Evolutionary conservation across 2,329 filamentous ascomycete species (phyloP).

Genomic region (Uncinocarpus reesii): DNA sequence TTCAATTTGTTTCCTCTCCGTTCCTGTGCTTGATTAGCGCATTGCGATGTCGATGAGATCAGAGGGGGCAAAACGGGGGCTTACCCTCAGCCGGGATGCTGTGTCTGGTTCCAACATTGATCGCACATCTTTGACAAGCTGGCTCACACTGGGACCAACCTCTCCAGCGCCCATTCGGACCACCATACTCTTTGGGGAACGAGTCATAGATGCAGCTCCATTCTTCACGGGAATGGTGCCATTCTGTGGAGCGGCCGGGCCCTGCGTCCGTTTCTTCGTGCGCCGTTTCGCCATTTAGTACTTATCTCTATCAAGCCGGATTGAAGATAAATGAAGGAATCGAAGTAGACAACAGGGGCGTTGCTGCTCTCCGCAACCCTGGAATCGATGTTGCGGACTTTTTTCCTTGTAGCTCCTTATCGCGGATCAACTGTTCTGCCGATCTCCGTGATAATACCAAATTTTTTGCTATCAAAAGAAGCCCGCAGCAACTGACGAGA

Average conservation of each 20-base stretch:
- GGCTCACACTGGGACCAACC: constrained; percentile 81
- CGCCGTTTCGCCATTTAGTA: constrained; percentile 64
- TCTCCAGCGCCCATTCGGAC: constrained; percentile 92
- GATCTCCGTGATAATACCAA: not conserved
- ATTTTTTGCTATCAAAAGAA: not conserved
- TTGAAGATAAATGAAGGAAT: not conserved
- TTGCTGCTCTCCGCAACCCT: not conserved
- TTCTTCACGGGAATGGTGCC: constrained; percentile 41
- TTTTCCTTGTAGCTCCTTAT: constrained; percentile 11
- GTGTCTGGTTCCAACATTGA: constrained; percentile 94
- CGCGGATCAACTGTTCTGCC: constrained; percentile 13
- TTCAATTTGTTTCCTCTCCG: constrained; percentile 75
- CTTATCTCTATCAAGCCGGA: not conserved
- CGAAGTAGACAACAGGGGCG: not conserved
- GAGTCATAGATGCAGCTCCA: constrained; percentile 50
- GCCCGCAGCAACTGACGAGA: too few species aligned
- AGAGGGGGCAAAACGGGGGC: constrained; percentile 12
- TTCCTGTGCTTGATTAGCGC: constrained; percentile 42
- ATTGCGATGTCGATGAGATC: constrained; percentile 3
- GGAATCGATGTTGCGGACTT: constrained; percentile 6
- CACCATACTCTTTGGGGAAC: constrained; percentile 90
- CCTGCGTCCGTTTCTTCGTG: constrained; percentile 81
- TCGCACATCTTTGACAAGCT: constrained; percentile 83
- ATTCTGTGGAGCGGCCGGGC: constrained; percentile 54
- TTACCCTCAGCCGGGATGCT: constrained; percentile 66